Evolutionary conservation across 169 alveolate species (phyloP).

Genomic region (Perkinsus marinus): DNA sequence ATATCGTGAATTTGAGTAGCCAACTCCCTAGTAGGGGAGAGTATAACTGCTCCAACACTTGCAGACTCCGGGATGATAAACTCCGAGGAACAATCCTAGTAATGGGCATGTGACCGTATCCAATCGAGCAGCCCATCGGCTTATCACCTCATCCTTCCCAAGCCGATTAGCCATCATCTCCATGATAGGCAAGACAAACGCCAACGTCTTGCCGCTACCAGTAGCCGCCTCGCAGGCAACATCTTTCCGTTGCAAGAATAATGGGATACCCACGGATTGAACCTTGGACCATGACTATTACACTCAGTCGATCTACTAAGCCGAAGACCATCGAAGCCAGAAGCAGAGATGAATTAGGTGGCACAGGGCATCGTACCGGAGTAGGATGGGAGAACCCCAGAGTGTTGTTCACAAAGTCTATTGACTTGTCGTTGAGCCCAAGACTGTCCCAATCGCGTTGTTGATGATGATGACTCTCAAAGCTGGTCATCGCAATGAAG

Average conservation of each 20-base stretch:
- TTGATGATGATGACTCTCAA: background rate
- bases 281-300: constrained; percentile 36
- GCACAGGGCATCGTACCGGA: background rate
- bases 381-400: background rate
- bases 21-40: constrained; percentile 82
- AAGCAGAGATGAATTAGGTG: background rate
- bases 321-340: no score
- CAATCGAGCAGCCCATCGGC: background rate
- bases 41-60: constrained; percentile 56
- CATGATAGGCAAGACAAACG: constrained; percentile 72
- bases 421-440: background rate
- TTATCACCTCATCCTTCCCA: background rate
- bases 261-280: constrained; percentile 70
- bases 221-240: constrained; percentile 45
- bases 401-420: background rate
- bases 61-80: background rate
- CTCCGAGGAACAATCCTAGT: background rate
- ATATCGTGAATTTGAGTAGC: constrained; percentile 65
- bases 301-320: no score
- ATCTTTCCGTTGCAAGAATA: constrained; percentile 75
- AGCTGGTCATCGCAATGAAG: background rate
- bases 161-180: constrained; percentile 29
- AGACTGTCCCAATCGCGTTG: background rate
- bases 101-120: background rate
- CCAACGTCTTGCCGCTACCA: constrained; percentile 84